A percentile compares a stretch with the other conserved stretches of the same genome.
phyloP scores from a whole-genome alignment of 257 asterid species.

The Echium plantagineum region DNA sequence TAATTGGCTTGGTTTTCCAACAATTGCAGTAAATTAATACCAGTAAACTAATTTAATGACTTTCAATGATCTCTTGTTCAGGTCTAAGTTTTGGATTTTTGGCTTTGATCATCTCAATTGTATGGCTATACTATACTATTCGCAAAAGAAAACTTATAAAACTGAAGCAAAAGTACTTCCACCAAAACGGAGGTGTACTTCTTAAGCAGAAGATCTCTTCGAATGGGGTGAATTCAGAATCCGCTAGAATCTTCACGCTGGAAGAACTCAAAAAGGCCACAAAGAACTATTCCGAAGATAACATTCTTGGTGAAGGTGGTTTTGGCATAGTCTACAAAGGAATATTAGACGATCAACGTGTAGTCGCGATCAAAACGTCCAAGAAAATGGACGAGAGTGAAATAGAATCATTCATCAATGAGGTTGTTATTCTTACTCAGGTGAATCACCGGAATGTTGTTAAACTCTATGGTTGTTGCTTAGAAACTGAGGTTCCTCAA shows the following conservation, averaged over 20 bases:
- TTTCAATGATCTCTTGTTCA: background rate
- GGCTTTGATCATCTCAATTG: background rate
- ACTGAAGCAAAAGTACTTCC: slow-evolving; percentile 3
- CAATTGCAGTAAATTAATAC: too few species aligned
- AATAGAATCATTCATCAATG: slow-evolving; percentile 3
- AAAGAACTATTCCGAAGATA: background rate
- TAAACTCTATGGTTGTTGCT: slow-evolving; percentile 3
- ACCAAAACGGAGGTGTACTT: slow-evolving; percentile 5
- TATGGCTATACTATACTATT: background rate
- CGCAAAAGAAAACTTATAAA: background rate
- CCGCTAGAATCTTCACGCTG: background rate
- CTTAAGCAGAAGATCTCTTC: background rate
- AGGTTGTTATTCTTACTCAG: background rate
- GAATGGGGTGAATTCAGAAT: background rate
- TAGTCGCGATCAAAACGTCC: slow-evolving; percentile 3
- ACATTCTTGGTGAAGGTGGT: slow-evolving; percentile 4
- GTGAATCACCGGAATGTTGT: slow-evolving; percentile 7
- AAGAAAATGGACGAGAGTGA: slow-evolving; percentile 2
- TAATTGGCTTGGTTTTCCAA: too few species aligned
- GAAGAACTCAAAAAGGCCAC: slow-evolving; percentile 5
- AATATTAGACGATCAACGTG: slow-evolving; percentile 1
- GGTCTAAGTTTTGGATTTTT: background rate
- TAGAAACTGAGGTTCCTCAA: slow-evolving; percentile 4
- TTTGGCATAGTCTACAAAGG: slow-evolving; percentile 4
- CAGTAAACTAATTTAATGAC: background rate